Percentiles rank a stretch among this genome's conserved stretches.
Evolutionary conservation across 2,329 filamentous ascomycete genomes (phyloP).

Genomic region (Pseudogymnoascus sp.): DNA sequence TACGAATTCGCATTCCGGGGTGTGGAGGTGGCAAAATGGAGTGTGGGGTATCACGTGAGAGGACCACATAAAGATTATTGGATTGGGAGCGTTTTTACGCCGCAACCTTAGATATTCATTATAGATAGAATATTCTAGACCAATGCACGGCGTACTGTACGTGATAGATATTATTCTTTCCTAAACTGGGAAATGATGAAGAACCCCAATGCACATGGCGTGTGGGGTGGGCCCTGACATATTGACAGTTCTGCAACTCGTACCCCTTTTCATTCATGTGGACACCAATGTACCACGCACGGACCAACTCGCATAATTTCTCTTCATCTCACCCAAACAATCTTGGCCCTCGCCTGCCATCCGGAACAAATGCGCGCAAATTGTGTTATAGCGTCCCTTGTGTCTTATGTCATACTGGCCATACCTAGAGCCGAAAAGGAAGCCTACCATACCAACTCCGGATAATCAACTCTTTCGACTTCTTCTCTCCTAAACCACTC

Average conservation of each 20-base stretch:
- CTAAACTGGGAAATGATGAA: not conserved
- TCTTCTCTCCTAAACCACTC: not conserved
- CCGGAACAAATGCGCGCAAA: slow-evolving; percentile 1
- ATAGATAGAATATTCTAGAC: not conserved
- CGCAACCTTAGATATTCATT: slow-evolving; percentile 22
- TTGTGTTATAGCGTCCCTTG: slow-evolving; percentile 8
- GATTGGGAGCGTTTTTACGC: slow-evolving; percentile 46
- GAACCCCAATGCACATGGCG: not conserved
- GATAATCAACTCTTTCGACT: not conserved
- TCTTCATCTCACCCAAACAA: slow-evolving; percentile 2
- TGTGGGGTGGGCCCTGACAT: not conserved
- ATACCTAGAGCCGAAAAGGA: not conserved
- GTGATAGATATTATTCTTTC: not conserved
- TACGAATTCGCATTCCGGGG: slow-evolving; percentile 60
- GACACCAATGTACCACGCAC: not conserved
- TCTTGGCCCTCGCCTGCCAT: not conserved
- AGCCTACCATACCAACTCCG: not conserved
- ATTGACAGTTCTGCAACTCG: slow-evolving; percentile 3
- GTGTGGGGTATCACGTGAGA: slow-evolving; percentile 56
- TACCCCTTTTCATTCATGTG: not conserved
- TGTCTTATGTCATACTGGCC: slow-evolving; percentile 8
- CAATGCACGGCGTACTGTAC: not conserved
- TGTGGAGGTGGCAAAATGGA: slow-evolving; percentile 51
- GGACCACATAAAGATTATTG: slow-evolving; percentile 70
- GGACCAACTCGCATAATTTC: slow-evolving; percentile 6